phyloP scores from a whole-genome alignment of 2,329 filamentous ascomycete genomes.

The Eutypa lata region DNA sequence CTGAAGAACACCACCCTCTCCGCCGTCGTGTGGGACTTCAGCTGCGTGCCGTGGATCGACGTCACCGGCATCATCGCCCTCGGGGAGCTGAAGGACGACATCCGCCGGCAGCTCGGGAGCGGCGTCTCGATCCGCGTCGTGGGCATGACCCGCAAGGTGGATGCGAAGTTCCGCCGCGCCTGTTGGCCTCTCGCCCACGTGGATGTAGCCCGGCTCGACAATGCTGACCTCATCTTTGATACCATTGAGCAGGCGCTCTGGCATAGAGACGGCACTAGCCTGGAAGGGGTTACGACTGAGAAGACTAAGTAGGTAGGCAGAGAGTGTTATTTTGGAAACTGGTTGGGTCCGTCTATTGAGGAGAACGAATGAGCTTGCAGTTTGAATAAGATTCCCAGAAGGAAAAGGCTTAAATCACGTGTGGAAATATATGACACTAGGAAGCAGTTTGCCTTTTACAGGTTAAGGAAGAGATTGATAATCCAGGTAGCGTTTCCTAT shows the following conservation, averaged over 20 bases:
- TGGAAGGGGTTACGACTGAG: conserved; percentile 25
- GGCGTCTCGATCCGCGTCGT: conserved; percentile 26
- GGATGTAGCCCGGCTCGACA: conserved; percentile 16
- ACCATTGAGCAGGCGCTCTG: conserved; percentile 25
- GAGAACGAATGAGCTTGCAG: no score
- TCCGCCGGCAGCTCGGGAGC: conserved; percentile 22
- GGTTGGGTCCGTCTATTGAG: no score
- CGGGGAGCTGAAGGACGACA: conserved; percentile 28
- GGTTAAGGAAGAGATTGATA: no score
- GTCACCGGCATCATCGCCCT: conserved; percentile 28
- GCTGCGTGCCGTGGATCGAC: conserved; percentile 26
- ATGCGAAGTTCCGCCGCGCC: conserved; percentile 23
- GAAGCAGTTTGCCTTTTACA: no score
- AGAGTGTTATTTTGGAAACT: no score
- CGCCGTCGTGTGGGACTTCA: conserved; percentile 27
- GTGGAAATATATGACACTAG: no score
- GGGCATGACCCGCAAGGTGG: conserved; percentile 17
- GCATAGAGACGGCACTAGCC: conserved; percentile 22
- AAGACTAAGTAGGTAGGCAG: conserved; percentile 10
- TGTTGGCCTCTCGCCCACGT: conserved; percentile 23
- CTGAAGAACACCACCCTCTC: conserved; percentile 23
- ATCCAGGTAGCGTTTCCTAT: no score
- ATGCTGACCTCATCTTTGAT: conserved; percentile 25
- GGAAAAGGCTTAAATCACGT: no score
- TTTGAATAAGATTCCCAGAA: no score